Evolutionary conservation across 2,329 filamentous ascomycete species (phyloP).

Genomic region (Aureobasidium sp.): DNA sequence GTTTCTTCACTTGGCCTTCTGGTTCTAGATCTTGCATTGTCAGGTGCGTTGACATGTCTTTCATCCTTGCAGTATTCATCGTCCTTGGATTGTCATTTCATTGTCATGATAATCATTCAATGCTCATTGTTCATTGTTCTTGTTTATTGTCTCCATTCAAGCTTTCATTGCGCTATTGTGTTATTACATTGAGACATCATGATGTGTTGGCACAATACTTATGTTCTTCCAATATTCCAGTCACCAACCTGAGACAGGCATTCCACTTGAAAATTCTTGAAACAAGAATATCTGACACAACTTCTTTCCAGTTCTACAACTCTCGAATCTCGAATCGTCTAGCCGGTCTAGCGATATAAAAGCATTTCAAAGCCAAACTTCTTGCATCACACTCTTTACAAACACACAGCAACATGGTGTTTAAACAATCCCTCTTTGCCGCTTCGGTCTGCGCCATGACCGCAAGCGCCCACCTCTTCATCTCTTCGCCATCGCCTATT

Average conservation of each 20-base stretch:
- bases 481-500: slow-evolving; percentile 61
- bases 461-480: slow-evolving; percentile 67
- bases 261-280: background rate
- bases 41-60: background rate
- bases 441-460: slow-evolving; percentile 47
- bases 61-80: background rate
- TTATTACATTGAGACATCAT: background rate
- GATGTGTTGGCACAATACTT: background rate
- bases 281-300: background rate
- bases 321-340: slow-evolving; percentile 11
- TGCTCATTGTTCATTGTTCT: background rate
- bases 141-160: slow-evolving; percentile 4
- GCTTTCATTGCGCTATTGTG: slow-evolving; percentile 3
- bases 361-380: slow-evolving; percentile 1
- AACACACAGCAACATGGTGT: background rate
- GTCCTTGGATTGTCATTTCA: background rate
- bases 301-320: slow-evolving; percentile 4
- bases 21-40: background rate
- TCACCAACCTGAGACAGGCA: background rate
- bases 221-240: background rate
- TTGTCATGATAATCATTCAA: background rate
- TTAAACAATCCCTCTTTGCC: slow-evolving; percentile 37
- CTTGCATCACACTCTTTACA: slow-evolving; percentile 2
- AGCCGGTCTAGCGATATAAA: slow-evolving; percentile 17
- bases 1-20: background rate